Evolutionary conservation across 805 yeast species (phyloP).

Genomic region (Candida maris): DNA sequence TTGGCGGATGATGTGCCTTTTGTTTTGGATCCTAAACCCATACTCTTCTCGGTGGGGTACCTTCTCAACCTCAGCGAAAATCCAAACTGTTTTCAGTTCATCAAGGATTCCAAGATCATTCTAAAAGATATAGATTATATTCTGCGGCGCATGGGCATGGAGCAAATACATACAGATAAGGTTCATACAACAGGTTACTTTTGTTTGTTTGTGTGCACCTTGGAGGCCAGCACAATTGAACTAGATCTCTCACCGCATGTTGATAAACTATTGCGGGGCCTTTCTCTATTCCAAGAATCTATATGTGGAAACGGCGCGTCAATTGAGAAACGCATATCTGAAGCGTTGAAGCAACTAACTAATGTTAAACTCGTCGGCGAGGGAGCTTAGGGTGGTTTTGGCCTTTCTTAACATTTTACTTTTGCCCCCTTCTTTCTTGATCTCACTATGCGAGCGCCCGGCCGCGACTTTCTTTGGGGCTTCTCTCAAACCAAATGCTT

Average conservation of each 20-base stretch:
- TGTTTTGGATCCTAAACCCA: slow-evolving; percentile 5
- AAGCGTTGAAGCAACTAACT: slow-evolving; percentile 8
- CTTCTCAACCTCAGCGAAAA: slow-evolving; percentile 12
- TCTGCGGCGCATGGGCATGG: slow-evolving; percentile 6
- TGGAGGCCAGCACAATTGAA: slow-evolving; percentile 2
- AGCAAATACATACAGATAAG: slow-evolving; percentile 2
- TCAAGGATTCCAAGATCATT: slow-evolving; percentile 1
- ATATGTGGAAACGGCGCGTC: slow-evolving; percentile 8
- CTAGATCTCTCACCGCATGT: background rate
- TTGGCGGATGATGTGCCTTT: slow-evolving; percentile 6
- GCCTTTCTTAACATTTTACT: slow-evolving; percentile 77
- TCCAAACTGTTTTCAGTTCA: slow-evolving; percentile 1
- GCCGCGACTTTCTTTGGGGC: slow-evolving; percentile 80
- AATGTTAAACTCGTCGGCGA: slow-evolving; percentile 71
- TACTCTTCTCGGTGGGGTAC: slow-evolving; percentile 21
- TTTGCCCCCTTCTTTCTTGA: slow-evolving; percentile 62
- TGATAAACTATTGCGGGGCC: slow-evolving; percentile 8
- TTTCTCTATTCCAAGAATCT: slow-evolving; percentile 10
- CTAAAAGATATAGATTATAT: slow-evolving; percentile 3
- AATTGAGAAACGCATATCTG: slow-evolving; percentile 9
- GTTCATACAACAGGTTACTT: slow-evolving; percentile 23
- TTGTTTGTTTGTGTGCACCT: slow-evolving; percentile 14
- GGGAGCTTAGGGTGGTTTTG: slow-evolving; percentile 57
- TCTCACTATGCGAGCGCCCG: slow-evolving; percentile 35
- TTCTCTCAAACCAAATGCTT: slow-evolving; percentile 90